These are phyloP conservation scores for Nymphaea thermarum DNA, from an alignment of 164 flowering plant genomes.

Conservation along the genomic window DNA sequence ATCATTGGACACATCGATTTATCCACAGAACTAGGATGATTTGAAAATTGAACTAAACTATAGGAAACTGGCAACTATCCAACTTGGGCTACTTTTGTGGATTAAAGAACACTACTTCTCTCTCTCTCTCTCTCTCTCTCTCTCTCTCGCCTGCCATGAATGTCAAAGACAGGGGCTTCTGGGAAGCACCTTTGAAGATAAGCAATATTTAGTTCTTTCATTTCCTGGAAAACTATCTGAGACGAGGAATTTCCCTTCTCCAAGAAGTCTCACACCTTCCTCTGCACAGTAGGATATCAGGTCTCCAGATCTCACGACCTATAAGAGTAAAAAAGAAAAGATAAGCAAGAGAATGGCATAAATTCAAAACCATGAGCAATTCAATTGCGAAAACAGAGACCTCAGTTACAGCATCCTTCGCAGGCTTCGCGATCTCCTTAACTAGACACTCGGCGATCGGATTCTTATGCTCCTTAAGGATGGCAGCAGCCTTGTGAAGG, in stretches of 20 bases:
- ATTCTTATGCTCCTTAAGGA: slow-evolving; percentile 75
- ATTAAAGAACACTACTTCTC: too few species aligned
- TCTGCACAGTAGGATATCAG: slow-evolving; percentile 84
- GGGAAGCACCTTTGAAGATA: slow-evolving; percentile 70
- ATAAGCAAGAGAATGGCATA: not conserved
- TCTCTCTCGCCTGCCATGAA: too few species aligned
- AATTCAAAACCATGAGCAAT: not conserved
- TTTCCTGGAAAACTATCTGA: slow-evolving; percentile 99
- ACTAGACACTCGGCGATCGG: slow-evolving; percentile 93
- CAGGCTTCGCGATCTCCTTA: slow-evolving; percentile 95
- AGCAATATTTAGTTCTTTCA: slow-evolving; percentile 92
- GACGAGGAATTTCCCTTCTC: slow-evolving; percentile 73
- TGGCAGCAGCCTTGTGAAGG: slow-evolving; percentile 93
- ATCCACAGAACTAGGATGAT: too few species aligned
- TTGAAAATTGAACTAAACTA: too few species aligned
- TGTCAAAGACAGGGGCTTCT: too few species aligned
- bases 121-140: too few species aligned
- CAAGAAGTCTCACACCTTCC: slow-evolving; percentile 93
- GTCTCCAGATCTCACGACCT: slow-evolving; percentile 99
- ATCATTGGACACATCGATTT: too few species aligned
- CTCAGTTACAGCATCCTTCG: slow-evolving; percentile 96
- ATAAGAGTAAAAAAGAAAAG: slow-evolving; percentile 5
- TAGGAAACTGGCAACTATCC: too few species aligned
- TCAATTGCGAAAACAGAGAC: slow-evolving; percentile 16
- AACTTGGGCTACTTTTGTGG: too few species aligned